Percentiles rank a stretch among this genome's conserved stretches.
These are phyloP conservation scores for Gaeumannomyces sp. DNA, from an alignment of 2,329 filamentous ascomycete genomes.

Conservation along the genomic window DNA sequence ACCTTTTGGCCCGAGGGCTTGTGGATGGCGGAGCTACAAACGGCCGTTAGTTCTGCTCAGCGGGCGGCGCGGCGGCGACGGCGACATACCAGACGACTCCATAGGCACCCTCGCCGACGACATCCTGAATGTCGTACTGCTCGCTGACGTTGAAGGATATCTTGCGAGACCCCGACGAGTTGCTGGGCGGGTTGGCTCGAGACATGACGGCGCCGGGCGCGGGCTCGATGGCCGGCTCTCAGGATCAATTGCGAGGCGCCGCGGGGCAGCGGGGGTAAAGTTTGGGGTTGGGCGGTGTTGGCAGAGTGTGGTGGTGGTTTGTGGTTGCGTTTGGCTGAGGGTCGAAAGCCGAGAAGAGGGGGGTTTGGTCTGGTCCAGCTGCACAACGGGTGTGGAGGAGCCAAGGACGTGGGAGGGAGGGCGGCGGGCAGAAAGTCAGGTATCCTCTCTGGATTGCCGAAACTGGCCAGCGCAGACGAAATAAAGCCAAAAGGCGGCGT, in stretches of 20 bases:
- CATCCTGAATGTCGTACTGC: constrained; percentile 99
- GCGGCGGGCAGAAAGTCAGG: not conserved
- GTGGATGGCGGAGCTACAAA: constrained; percentile 80
- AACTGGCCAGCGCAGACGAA: too few species aligned
- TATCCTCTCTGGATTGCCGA: too few species aligned
- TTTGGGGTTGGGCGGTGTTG: not conserved
- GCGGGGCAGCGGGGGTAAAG: constrained; percentile 3
- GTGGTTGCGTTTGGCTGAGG: not conserved
- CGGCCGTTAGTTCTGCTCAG: not conserved
- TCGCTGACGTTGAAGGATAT: constrained; percentile 99
- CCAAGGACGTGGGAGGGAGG: constrained; percentile 5
- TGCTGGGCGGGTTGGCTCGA: constrained; percentile 46
- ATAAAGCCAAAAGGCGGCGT: too few species aligned
- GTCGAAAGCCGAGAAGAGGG: too few species aligned
- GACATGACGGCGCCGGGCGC: constrained; percentile 38
- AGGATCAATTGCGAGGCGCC: not conserved
- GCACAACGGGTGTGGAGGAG: constrained; percentile 9
- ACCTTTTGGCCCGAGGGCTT: constrained; percentile 98
- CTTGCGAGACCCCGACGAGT: constrained; percentile 67
- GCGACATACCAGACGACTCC: constrained; percentile 87
- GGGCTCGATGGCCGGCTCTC: constrained; percentile 5
- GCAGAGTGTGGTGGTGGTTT: constrained; percentile 1
- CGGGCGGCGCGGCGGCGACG: not conserved
- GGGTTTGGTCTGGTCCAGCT: too few species aligned
- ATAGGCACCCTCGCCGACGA: constrained; percentile 96